phyloP scores from a whole-genome alignment of 352 stramenopile species.

The Globisporangium recalcitrans region DNA sequence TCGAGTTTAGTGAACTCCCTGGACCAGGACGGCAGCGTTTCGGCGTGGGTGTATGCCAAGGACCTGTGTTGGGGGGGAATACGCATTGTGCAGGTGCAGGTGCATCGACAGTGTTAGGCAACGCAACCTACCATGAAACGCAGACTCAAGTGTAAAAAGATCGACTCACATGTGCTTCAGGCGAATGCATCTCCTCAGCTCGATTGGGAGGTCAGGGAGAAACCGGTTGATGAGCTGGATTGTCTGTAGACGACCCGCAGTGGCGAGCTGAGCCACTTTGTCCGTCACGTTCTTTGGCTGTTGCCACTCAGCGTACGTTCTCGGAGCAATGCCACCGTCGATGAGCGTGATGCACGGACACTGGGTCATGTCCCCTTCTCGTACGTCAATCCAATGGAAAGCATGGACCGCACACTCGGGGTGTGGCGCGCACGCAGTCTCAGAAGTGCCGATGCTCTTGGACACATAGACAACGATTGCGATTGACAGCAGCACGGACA shows the following conservation, averaged over 20 bases:
- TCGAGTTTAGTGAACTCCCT: neutral
- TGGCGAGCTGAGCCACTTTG: slow-evolving; percentile 20
- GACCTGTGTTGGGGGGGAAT: neutral
- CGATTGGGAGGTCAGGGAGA: slow-evolving; percentile 17
- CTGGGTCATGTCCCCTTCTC: slow-evolving; percentile 3
- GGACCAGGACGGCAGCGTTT: neutral
- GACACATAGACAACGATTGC: neutral
- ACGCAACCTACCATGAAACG: neutral
- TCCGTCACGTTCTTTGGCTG: slow-evolving; percentile 14
- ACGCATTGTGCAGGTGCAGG: neutral
- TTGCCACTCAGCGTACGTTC: slow-evolving; percentile 21
- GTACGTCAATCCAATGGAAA: neutral
- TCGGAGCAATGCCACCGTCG: slow-evolving; percentile 13
- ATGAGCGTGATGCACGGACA: slow-evolving; percentile 33
- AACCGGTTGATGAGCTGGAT: slow-evolving; percentile 28
- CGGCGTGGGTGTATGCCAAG: neutral
- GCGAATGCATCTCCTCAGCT: slow-evolving; percentile 16
- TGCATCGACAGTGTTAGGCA: neutral
- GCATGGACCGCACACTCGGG: slow-evolving; percentile 13
- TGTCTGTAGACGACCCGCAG: slow-evolving; percentile 22
- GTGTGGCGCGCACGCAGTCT: neutral
- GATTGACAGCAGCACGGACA: neutral
- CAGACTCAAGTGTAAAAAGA: neutral
- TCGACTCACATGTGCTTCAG: slow-evolving; percentile 25
- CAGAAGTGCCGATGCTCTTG: slow-evolving; percentile 4